Base-by-base conservation (phyloP, 257 asterid species). In the Capsicum chinense region DNA sequence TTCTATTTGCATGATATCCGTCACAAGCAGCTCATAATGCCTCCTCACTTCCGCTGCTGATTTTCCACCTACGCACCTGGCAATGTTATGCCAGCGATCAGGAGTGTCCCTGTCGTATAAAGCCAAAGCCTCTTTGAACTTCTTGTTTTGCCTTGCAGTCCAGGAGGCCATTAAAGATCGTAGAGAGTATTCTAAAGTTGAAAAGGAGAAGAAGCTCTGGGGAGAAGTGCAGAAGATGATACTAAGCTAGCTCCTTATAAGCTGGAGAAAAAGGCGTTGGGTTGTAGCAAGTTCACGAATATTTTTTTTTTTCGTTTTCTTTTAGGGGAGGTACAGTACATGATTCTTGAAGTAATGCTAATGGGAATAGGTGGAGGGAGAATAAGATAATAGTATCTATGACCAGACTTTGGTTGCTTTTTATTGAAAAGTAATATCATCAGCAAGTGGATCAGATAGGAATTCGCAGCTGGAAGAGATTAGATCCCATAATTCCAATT, bases 381-480 rank as follows among this genome's bases (percentile, higher is more conserved):
- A 85, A 83, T 83, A 79, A 64, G 47, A n/a, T 84, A 80, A 83
- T 50, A 48, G 84, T 79, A 84, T 85, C 56, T 26, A 9, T 79
- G 78, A 82, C 56, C 48, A 81, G 82, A 56, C 82, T 85, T 87
- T 85, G 85, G 26, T 74, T 73, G 85, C 79, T 81, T 83, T 86
- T 66, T 80, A 86, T 90, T 89, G 85, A 87, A 80, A 91, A 48
- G 68, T 86, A 84, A 85, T 88, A 63, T 81, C 78, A 86, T 19
- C 84, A 83, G 84, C 91, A 85, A 90, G 93, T 92, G 90, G 94
- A 90, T 86, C 74, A 76, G 47, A 60, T 76, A 74, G 86, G 84
- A 81, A 83, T 86, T 86, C 85, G 86, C 89, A 88, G 91, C 91
- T 92, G 80, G 91, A 80, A 89, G 87, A 92, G 94, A 93, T 78